These are phyloP conservation scores for Acaromyces ingoldii DNA, from an alignment of 1,284 basidiomycete genomes.

Conservation along the genomic window DNA sequence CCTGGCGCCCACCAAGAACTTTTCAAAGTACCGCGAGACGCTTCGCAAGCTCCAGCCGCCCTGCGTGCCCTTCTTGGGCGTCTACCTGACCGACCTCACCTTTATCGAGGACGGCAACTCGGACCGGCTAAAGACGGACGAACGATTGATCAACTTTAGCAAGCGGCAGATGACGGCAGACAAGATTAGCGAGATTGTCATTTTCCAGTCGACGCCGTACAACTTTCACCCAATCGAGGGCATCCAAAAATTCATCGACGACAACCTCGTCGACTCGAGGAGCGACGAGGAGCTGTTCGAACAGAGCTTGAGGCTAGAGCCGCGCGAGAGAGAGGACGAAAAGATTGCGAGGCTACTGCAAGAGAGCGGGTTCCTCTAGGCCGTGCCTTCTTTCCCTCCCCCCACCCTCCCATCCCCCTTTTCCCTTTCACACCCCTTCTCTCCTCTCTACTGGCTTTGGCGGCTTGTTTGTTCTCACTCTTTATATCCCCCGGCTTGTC, in stretches of 20 bases:
- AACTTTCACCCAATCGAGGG: slow-evolving; percentile 69
- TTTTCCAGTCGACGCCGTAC: slow-evolving; percentile 79
- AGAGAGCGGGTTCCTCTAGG: slow-evolving; percentile 58
- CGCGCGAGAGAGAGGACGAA: slow-evolving; percentile 75
- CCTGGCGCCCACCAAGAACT: slow-evolving; percentile 86
- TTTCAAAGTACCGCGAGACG: slow-evolving; percentile 80
- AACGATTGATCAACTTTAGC: slow-evolving; percentile 79
- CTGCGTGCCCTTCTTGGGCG: slow-evolving; percentile 95
- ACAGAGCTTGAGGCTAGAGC: slow-evolving; percentile 77
- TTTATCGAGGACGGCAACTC: slow-evolving; percentile 99
- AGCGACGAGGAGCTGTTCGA: slow-evolving; percentile 60
- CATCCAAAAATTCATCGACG: slow-evolving; percentile 72
- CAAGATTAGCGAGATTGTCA: slow-evolving; percentile 90
- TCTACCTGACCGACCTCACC: slow-evolving; percentile 88
- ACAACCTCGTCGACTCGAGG: slow-evolving; percentile 58
- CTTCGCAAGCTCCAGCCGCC: slow-evolving; percentile 83
- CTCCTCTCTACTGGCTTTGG: too few species aligned
- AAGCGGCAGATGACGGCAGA: slow-evolving; percentile 91
- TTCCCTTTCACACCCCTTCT: too few species aligned
- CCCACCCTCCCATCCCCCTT: background rate
- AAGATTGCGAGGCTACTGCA: slow-evolving; percentile 81
- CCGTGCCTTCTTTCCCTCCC: background rate
- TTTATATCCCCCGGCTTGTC: too few species aligned
- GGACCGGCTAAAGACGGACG: slow-evolving; percentile 65
- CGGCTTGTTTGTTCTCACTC: too few species aligned